Evolutionary conservation across 1,284 basidiomycete species (phyloP), one percentile per base, ranked within the genome.

Genomic region (Mycosarcoma maydis): DNA sequence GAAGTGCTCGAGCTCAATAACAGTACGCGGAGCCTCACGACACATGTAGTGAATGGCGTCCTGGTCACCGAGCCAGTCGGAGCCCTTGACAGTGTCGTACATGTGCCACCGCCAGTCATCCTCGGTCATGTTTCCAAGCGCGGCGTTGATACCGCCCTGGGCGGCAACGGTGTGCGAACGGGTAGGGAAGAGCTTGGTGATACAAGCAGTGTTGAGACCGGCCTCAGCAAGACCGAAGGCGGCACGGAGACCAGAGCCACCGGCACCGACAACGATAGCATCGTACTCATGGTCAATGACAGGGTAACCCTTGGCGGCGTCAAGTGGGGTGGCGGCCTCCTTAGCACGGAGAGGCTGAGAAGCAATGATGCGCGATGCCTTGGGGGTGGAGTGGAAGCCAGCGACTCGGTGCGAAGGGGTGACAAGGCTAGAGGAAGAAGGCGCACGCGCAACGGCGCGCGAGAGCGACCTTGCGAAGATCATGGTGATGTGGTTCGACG

Each of bases 11-110:
- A 98, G 90, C 92, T 98, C 83, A 57, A 95, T 89, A 68, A 98
- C 94, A 36, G 94, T 91, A 78, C 88, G 86, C 44, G 94, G 95
- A 50, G 95, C 95, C 84, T 96, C 94, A 45, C 92, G 88, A 83
- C 92, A 95, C 95, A 98, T 98, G 86, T 98, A 98, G 82, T 98
- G 95, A 79, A 98, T 97, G 55, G 94, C 95, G 82, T 98, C 95
- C 85, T 99, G 96, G 86, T 99, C 96, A 84, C 96, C 96, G 53
- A 98, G 89, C 95, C 95, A 99, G 85, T 99, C 96, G 52, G 94
- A 97, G 71, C 96, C 96, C 87, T 99, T 98, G 72, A 98, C 95
- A 54, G 95, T 98, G 85, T 98, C 94, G 84, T 95, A 94, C 92
- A 98, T 97, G 84, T 98, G 95, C 96, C 96, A 98, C 84, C 96